Base-by-base conservation (phyloP, 2,329 filamentous ascomycete species). In the Rachicladosporium sp. region DNA sequence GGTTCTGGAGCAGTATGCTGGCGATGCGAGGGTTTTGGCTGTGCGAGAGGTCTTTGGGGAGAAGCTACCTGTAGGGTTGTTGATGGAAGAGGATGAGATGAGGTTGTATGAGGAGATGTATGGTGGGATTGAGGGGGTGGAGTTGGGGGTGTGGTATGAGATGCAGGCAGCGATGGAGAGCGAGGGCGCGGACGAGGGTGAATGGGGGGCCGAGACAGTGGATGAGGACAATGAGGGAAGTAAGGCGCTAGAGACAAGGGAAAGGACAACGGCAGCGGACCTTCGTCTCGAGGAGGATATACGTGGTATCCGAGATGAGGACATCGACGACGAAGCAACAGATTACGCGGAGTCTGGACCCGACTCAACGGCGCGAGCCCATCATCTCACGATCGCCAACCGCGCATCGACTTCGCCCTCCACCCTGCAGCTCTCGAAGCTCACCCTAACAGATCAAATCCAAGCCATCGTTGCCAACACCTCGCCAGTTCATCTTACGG, bases 101-200 rank as follows among this genome's bases (percentile, higher is more conserved):
- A 71, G 86, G 46, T 64, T 93, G 10, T 95, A 91, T 57, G 89
- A 88, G 1, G 69, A 79, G 29, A 85, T 87, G 1, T 57, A 83
- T 76, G 79, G 40, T 74, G 81, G 57, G 68, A 76, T 3, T 76
- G 63, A 44, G 42, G 47, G 37, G 35, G 43, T 32, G 42, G 43
- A 41, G 40, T 52, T 52, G 62, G 35, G 65, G 66, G 49, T 49
- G 11, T 43, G 57, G 62, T n/a, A 70, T 67, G 41, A 61, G 67
- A 48, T 64, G 72, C 50, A 32, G 37, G 60, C 64, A 23, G 66
- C 68, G 1, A 49, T 83, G 10, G 50, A 82, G 62, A 35, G 65
- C 66, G 49, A 50, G 11, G 44, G 57, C 62, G n/a, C 70, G 67
- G 41, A 61, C 67, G 49, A 64, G 72, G 50, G 35, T 37, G 62